phyloP scores from a whole-genome alignment of 2,329 filamentous ascomycete species.

The Ophiobolus disseminans region DNA sequence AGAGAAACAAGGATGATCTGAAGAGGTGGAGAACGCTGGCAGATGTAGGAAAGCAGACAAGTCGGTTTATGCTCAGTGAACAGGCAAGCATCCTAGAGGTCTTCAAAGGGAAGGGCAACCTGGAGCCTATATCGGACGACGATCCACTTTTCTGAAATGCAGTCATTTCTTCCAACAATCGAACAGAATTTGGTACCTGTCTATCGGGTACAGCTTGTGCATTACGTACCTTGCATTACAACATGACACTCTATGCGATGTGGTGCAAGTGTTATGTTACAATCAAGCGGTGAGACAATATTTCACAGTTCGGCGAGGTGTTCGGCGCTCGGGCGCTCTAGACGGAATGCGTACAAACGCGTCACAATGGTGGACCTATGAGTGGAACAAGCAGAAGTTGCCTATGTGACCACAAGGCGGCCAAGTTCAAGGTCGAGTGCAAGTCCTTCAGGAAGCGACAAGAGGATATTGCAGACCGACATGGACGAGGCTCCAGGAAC shows the following conservation, averaged over 20 bases:
- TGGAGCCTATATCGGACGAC: slow-evolving; percentile 53
- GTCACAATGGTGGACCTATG: not conserved
- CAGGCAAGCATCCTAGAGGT: slow-evolving; percentile 60
- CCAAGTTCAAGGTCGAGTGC: not conserved
- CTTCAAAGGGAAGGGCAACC: slow-evolving; percentile 58
- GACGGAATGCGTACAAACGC: no score
- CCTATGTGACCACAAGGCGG: no score
- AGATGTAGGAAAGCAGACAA: slow-evolving; percentile 58
- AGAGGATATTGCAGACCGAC: not conserved
- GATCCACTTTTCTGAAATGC: slow-evolving; percentile 30
- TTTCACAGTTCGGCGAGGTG: slow-evolving; percentile 24
- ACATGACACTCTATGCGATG: slow-evolving; percentile 14
- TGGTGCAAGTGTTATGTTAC: slow-evolving; percentile 8
- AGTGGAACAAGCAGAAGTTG: not conserved
- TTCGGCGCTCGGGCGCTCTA: slow-evolving; percentile 14
- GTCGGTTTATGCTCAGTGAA: slow-evolving; percentile 61
- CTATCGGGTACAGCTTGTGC: slow-evolving; percentile 1
- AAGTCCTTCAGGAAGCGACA: not conserved
- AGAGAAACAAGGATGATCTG: slow-evolving; percentile 60
- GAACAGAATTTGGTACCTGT: slow-evolving; percentile 1
- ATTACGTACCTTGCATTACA: slow-evolving; percentile 19
- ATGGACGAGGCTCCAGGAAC: no score
- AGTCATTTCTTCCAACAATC: not conserved
- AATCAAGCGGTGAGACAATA: slow-evolving; percentile 16
- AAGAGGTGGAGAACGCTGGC: slow-evolving; percentile 60